A percentile compares a stretch with the other conserved stretches of the same genome.
These are phyloP conservation scores for Ascochyta clinopodiicola DNA, from an alignment of 2,329 filamentous ascomycete genomes.

Conservation along the genomic window DNA sequence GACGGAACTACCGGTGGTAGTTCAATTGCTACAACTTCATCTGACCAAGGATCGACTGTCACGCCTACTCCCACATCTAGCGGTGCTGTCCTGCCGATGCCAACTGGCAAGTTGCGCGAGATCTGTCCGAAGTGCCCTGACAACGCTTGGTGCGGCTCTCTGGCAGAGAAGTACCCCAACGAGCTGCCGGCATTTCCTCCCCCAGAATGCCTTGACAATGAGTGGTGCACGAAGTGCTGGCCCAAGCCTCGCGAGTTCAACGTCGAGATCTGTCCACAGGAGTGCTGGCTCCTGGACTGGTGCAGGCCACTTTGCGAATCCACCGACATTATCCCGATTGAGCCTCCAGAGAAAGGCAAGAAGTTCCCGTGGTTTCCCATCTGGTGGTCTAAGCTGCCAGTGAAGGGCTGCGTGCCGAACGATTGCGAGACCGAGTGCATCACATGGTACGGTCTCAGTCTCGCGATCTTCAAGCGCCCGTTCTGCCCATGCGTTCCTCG, in stretches of 20 bases:
- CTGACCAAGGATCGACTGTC: too few species aligned
- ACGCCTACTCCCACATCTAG: neutral
- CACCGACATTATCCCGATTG: neutral
- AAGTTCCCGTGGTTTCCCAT: constrained; percentile 6
- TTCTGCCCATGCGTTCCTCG: constrained; percentile 19
- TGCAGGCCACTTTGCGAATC: constrained; percentile 3
- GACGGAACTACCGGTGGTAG: neutral
- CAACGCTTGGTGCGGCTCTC: neutral
- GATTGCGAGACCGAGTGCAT: constrained; percentile 18
- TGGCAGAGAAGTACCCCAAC: neutral
- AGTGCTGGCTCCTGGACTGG: constrained; percentile 19
- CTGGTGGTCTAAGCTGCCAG: constrained; percentile 18
- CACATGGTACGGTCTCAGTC: constrained; percentile 6
- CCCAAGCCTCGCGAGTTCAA: neutral
- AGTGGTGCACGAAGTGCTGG: constrained; percentile 1
- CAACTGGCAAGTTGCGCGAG: neutral
- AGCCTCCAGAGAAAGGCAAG: neutral
- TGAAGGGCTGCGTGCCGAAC: constrained; percentile 16
- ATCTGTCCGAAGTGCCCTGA: neutral
- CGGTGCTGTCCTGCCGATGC: neutral
- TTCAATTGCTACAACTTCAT: neutral
- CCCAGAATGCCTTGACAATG: neutral
- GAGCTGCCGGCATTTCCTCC: neutral
- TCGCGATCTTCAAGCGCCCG: constrained; percentile 17
- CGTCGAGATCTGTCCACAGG: neutral